Evolutionary conservation across 257 asterid species (phyloP).

Genomic region (Thymus mandschuricus): DNA sequence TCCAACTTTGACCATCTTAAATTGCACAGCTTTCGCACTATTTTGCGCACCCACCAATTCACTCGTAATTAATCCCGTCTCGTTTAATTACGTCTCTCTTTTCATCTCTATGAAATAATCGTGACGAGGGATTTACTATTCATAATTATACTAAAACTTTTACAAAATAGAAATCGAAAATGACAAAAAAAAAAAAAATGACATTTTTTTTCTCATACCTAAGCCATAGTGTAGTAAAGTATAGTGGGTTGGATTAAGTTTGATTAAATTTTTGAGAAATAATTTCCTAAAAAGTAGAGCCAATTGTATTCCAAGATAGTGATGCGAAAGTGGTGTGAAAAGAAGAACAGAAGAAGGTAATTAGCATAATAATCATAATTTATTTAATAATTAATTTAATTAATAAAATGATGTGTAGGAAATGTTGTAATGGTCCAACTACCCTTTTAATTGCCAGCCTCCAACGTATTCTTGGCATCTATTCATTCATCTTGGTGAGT

Average conservation of each 20-base stretch:
- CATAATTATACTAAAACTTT: no score
- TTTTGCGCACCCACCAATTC: not conserved
- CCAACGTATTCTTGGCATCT: not conserved
- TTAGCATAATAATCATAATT: not conserved
- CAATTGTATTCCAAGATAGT: slow-evolving; percentile 6
- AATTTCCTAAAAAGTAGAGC: not conserved
- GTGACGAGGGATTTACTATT: no score
- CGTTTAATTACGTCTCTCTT: no score
- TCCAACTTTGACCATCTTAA: slow-evolving; percentile 23
- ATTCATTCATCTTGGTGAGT: not conserved
- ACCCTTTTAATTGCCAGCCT: not conserved
- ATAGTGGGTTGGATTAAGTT: not conserved
- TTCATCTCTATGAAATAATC: no score
- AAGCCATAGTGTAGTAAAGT: not conserved
- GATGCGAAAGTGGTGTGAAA: slow-evolving; percentile 27
- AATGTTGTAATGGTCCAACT: slow-evolving; percentile 20
- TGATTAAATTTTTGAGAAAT: not conserved
- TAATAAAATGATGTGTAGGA: not conserved
- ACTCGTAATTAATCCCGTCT: not conserved
- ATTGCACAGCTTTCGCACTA: not conserved
- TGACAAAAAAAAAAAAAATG: no score
- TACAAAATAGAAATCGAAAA: no score
- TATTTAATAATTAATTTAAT: no score
- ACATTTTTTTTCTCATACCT: no score
- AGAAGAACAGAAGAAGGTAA: not conserved